Percentiles rank a stretch among this genome's conserved stretches.
Conservation (phyloP, 2,329 filamentous ascomycete genomes). For the Neonectria punicea region DNA sequence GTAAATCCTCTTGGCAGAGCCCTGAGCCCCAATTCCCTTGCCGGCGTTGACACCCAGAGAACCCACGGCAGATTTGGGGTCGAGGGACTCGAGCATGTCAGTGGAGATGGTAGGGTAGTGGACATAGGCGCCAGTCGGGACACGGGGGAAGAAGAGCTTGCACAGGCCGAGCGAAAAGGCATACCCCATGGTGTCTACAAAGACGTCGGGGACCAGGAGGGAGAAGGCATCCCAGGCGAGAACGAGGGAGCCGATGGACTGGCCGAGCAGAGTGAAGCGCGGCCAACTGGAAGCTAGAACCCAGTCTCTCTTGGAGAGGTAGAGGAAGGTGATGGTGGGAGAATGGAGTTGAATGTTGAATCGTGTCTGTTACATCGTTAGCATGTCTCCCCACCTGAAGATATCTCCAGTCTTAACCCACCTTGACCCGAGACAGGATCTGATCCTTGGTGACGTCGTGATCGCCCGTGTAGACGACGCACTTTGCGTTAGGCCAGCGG, state of each 20-base stretch:
- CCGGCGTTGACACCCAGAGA: conserved; percentile 84
- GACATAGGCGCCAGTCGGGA: conserved; percentile 92
- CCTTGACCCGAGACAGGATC: conserved; percentile 82
- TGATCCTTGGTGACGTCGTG: conserved; percentile 84
- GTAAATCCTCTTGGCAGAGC: conserved; percentile 79
- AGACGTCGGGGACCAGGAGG: conserved; percentile 91
- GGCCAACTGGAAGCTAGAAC: conserved; percentile 90
- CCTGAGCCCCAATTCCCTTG: conserved; percentile 77
- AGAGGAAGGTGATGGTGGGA: conserved; percentile 86
- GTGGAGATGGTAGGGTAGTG: conserved; percentile 99
- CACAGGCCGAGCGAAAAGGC: conserved; percentile 87
- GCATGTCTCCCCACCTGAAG: not conserved
- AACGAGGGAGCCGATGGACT: conserved; percentile 87
- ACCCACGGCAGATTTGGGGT: conserved; percentile 68
- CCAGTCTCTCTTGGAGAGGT: conserved; percentile 87
- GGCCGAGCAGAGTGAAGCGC: conserved; percentile 91
- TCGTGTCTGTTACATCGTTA: conserved; percentile 65
- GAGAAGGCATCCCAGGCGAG: conserved; percentile 93
- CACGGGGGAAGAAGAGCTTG: conserved; percentile 80
- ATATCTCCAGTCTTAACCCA: conserved; percentile 46
- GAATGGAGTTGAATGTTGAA: conserved; percentile 94
- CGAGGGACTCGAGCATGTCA: conserved; percentile 90
- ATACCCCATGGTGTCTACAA: conserved; percentile 98
- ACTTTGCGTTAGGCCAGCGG: conserved; percentile 88
- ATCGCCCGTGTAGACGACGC: conserved; percentile 95